Evolutionary conservation across 495 filamentous ascomycete genomes (phyloP), one percentile per base, ranked within the genome.

Genomic region (Arthonia radiata): DNA sequence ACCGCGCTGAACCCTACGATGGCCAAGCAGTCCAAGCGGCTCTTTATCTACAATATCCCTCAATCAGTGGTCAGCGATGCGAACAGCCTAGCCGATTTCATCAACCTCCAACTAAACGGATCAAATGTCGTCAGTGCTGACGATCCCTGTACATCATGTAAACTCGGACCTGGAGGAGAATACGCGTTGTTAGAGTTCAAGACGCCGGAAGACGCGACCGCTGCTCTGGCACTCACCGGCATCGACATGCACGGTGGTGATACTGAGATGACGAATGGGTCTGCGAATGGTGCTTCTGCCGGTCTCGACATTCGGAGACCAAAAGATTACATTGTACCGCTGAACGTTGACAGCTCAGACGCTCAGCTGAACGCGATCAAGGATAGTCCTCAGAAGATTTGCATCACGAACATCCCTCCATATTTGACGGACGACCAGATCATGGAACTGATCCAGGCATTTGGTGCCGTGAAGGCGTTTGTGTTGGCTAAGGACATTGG

Each of bases 281-380:
- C 51, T 7, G 44, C 61, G 7, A 62, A 67, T 35, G 64, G 64
- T 6, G 52, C 44, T 13, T 42, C 51, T 0, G 44, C 49, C 28
- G 81, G 79, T 2, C 57, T 99, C 28, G 63, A 73, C 19, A 79
- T 99, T 33, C 71, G 73, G 29, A 64, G 86, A 23, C 86, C 86
- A 5, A 93, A 89, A 52, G 89, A 99, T 44, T 99, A 99, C 48
- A 93, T 99, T 44, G 78, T 86, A 15, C 89, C 86, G 15, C 66
- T 71, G 18, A 53, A 67, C 18, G 56, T 61, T n/a, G 76, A 81
- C 28, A 76, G 86, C 9, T 57, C 65, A 15, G 63, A 73, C 19
- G 67, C 68, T 37, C 67, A 81, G 44, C 74, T 74, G 29, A 72
- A 58, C 33, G 57, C 78, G 18, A 86, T 94, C 22, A 62, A 79